A percentile compares a stretch with the other conserved stretches of the same genome.
phyloP scores from a whole-genome alignment of 73 alveolate genomes.

The Blepharisma japonicum region DNA sequence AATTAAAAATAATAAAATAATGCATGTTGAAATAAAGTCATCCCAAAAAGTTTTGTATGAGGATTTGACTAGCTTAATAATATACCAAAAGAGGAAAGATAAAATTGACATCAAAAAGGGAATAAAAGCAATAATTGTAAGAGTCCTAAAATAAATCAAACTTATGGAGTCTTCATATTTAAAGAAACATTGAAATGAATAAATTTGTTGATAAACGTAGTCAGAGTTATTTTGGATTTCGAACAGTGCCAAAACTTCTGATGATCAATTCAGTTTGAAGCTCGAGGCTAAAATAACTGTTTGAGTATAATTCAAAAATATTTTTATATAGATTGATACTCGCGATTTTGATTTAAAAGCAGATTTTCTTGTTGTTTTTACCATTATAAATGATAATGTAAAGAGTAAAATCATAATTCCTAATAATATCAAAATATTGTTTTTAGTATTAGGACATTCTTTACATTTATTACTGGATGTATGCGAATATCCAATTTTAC shows the following conservation, averaged over 20 bases:
- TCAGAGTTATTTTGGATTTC: constrained; percentile 37
- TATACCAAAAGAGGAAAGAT: constrained; percentile 35
- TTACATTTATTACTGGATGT: constrained; percentile 50
- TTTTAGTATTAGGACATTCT: constrained; percentile 37
- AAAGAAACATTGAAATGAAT: constrained; percentile 50
- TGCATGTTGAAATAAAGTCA: constrained; percentile 43
- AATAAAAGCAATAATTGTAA: constrained; percentile 35
- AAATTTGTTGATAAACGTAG: constrained; percentile 39
- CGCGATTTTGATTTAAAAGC: background rate
- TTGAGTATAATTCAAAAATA: constrained; percentile 52
- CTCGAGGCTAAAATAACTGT: constrained; percentile 45
- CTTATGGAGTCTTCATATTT: constrained; percentile 23
- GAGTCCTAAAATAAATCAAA: constrained; percentile 39
- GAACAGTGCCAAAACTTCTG: constrained; percentile 35
- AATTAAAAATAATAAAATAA: constrained; percentile 49
- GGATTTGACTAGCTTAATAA: constrained; percentile 27
- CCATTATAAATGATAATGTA: background rate
- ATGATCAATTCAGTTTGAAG: constrained; percentile 61
- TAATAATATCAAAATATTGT: background rate
- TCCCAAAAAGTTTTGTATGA: constrained; percentile 32
- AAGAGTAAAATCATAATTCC: background rate
- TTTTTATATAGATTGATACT: constrained; percentile 55
- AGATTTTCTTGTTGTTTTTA: background rate
- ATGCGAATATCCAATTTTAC: constrained; percentile 63
- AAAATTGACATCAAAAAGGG: constrained; percentile 37